Base-by-base conservation (phyloP, 108 stramenopile genomes). In the Craspedostauros australis region DNA sequence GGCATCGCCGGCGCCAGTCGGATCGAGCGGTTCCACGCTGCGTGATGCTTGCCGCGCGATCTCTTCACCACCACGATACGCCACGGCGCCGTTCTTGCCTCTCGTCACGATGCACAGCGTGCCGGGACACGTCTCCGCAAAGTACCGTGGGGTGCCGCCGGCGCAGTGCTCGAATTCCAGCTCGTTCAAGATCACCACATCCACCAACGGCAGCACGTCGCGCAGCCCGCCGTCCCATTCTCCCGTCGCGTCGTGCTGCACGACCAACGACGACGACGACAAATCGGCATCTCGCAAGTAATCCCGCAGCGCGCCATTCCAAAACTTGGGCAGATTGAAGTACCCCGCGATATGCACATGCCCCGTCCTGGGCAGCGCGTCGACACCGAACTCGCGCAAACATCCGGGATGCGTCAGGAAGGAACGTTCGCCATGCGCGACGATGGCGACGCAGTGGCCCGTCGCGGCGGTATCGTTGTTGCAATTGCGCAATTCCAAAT, bases 1-100 rank as follows among this genome's bases (percentile, higher is more conserved):
- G 2, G 84, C 67, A 71, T 89, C 88, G 14, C 88, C 88, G 12
- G 88, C 88, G 14, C 88, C 88, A 29, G 88, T 89, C 5, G 84
- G 80, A 66, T 89, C 88, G 22, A 63, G 39, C 0, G 63, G 66
- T 21, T 67, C 58, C 2, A 60, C 44, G 5, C 33, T 37, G n/a
- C 33, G 6, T 24, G 66, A 60, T 21, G 31, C 36, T 57, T 78
- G 79, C 20, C 42, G 25, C 11, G 49, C 64, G 2, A 79, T 29
- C 23, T 73, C 50, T 25, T 68, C 38, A 11, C 79, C 76, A 7
- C 49, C 41, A 8, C 60, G 57, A 30, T 83, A 45, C 5, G 76
- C 73, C 7, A 73, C 67, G 2, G 84, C 81, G 18, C 88, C 88
- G 6, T 67, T 34, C 15, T 67, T 39, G 8, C 80, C 83, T 16